Percentiles rank a stretch among this genome's conserved stretches.
Evolutionary conservation across 306 rosid species (phyloP).

Genomic region (Quercus berberidifolia): DNA sequence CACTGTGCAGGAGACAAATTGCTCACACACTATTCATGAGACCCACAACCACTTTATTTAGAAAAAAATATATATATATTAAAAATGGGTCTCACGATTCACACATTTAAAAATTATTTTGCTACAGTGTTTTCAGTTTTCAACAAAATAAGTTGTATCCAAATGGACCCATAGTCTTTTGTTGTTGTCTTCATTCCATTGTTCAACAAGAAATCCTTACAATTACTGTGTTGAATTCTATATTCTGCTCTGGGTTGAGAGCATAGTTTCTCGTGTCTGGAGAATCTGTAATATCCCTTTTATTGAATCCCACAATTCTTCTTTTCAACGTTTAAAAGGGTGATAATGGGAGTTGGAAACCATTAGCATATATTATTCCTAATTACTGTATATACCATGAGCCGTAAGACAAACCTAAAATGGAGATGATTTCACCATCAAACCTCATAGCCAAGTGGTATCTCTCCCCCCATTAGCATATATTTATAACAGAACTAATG

Average conservation of each 20-base stretch:
- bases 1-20: no score
- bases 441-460: neutral
- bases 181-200: neutral
- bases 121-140: no score
- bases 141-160: no score
- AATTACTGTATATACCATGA: no score
- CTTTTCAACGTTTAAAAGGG: neutral
- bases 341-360: neutral
- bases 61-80: no score
- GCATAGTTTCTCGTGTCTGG: neutral
- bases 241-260: neutral
- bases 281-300: neutral
- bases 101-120: no score
- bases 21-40: no score
- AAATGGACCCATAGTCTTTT: neutral
- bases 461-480: neutral
- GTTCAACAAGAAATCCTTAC: neutral
- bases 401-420: no score
- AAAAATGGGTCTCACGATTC: no score
- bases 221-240: neutral
- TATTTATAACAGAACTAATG: neutral
- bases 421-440: neutral
- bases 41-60: no score
- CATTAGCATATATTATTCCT: neutral
- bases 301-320: neutral